phyloP scores from a whole-genome alignment of 2,329 filamentous ascomycete genomes.

The Claviceps cyperi region DNA sequence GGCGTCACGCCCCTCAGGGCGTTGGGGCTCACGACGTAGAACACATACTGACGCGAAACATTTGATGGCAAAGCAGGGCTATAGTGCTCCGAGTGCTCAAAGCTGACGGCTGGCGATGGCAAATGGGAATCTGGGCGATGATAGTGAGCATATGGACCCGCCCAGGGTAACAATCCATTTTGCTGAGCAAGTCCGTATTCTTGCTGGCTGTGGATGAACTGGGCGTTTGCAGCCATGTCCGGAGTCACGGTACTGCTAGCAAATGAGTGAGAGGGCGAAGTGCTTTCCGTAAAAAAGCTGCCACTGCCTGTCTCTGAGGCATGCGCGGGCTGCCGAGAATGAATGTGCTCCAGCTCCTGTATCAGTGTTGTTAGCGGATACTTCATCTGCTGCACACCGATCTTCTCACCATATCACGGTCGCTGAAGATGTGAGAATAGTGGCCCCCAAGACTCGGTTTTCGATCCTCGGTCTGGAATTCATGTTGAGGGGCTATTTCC shows the following conservation, averaged over 20 bases:
- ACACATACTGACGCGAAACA: neutral
- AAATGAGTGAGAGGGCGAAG: constrained; percentile 1
- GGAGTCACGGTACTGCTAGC: neutral
- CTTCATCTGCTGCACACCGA: no score
- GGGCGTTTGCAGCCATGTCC: neutral
- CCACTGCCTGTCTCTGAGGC: neutral
- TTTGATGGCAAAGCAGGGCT: neutral
- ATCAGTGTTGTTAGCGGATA: neutral
- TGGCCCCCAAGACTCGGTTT: neutral
- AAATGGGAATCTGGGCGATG: neutral
- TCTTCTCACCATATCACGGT: constrained; percentile 1
- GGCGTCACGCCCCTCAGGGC: neutral
- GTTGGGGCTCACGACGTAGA: neutral
- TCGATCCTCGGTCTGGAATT: neutral
- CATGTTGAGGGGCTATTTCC: neutral
- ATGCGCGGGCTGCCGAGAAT: neutral
- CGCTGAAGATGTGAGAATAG: neutral
- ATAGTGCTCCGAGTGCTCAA: constrained; percentile 1
- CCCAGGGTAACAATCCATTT: neutral
- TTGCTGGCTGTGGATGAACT: neutral
- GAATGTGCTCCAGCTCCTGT: neutral
- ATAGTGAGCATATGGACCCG: neutral
- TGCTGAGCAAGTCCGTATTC: neutral
- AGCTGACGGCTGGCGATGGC: constrained; percentile 1
- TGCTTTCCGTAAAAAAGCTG: neutral